Evolutionary conservation across 2,329 filamentous ascomycete genomes (phyloP).

Genomic region (Aphanocladium album): DNA sequence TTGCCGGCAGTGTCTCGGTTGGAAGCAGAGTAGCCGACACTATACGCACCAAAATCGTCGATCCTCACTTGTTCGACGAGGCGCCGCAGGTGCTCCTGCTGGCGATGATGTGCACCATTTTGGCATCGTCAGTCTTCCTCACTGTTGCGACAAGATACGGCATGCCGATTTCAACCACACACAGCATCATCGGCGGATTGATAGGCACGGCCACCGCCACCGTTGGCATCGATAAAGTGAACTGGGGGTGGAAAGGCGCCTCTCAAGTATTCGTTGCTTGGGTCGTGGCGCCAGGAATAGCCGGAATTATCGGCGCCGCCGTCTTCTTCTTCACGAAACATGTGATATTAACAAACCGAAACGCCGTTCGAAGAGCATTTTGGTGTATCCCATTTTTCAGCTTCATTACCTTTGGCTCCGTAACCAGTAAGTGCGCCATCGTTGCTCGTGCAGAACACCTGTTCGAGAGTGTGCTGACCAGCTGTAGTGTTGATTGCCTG

Average conservation of each 20-base stretch:
- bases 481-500: slow-evolving; percentile 48
- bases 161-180: slow-evolving; percentile 50
- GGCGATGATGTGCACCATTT: slow-evolving; percentile 49
- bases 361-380: slow-evolving; percentile 29
- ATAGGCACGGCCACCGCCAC: slow-evolving; percentile 32
- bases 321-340: slow-evolving; percentile 33
- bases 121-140: slow-evolving; percentile 47
- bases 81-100: slow-evolving; percentile 45
- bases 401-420: slow-evolving; percentile 30
- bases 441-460: not conserved
- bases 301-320: slow-evolving; percentile 26
- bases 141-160: slow-evolving; percentile 47
- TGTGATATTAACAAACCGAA: slow-evolving; percentile 23
- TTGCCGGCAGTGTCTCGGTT: slow-evolving; percentile 37
- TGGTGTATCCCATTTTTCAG: slow-evolving; percentile 33
- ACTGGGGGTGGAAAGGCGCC: slow-evolving; percentile 33
- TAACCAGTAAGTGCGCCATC: slow-evolving; percentile 31
- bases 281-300: slow-evolving; percentile 31
- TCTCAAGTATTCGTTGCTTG: slow-evolving; percentile 35
- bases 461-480: slow-evolving; percentile 9
- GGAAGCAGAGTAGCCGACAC: slow-evolving; percentile 37
- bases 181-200: slow-evolving; percentile 43
- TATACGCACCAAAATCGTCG: slow-evolving; percentile 43
- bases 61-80: slow-evolving; percentile 36
- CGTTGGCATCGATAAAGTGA: slow-evolving; percentile 31